Conservation (phyloP, 2,329 filamentous ascomycete species). For the Berkeleyomyces basicola region DNA sequence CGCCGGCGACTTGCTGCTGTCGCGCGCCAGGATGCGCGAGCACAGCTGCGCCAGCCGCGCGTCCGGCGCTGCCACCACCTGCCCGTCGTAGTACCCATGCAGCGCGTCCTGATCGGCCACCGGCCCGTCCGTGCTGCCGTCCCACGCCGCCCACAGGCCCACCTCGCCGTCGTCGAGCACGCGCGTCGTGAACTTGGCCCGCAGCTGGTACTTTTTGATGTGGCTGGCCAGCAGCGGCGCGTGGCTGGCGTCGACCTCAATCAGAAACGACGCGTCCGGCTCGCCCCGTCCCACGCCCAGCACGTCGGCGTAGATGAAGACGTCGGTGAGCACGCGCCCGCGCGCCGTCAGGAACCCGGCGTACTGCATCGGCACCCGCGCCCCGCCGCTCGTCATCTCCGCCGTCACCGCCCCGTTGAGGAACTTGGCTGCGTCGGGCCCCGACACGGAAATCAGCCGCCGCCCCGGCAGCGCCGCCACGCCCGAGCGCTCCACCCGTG, state of each 20-base stretch:
- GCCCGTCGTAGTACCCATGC: not conserved
- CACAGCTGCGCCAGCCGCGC: conserved; percentile 39
- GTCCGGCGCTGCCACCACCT: conserved; percentile 29
- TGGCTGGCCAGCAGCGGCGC: conserved; percentile 48
- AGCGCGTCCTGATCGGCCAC: not conserved
- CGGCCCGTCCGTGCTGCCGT: conserved; percentile 24
- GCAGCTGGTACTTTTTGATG: conserved; percentile 70
- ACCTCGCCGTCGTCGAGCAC: conserved; percentile 48
- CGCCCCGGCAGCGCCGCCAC: conserved; percentile 51
- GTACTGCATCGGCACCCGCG: conserved; percentile 45
- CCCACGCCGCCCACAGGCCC: conserved; percentile 61
- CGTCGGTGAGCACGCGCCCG: conserved; percentile 73
- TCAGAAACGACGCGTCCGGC: conserved; percentile 32
- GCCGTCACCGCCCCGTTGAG: conserved; percentile 78
- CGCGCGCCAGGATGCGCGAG: conserved; percentile 26
- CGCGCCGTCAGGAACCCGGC: conserved; percentile 72
- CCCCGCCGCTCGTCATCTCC: conserved; percentile 31
- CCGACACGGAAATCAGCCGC: conserved; percentile 61
- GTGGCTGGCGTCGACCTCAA: conserved; percentile 66
- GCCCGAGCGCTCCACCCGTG: conserved; percentile 27
- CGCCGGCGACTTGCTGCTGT: conserved; percentile 17
- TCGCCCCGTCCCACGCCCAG: conserved; percentile 14
- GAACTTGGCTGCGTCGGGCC: conserved; percentile 65
- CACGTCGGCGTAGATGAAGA: conserved; percentile 59
- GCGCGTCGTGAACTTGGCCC: conserved; percentile 58